phyloP scores from a whole-genome alignment of 306 rosid species.

The Neltuma alba region DNA sequence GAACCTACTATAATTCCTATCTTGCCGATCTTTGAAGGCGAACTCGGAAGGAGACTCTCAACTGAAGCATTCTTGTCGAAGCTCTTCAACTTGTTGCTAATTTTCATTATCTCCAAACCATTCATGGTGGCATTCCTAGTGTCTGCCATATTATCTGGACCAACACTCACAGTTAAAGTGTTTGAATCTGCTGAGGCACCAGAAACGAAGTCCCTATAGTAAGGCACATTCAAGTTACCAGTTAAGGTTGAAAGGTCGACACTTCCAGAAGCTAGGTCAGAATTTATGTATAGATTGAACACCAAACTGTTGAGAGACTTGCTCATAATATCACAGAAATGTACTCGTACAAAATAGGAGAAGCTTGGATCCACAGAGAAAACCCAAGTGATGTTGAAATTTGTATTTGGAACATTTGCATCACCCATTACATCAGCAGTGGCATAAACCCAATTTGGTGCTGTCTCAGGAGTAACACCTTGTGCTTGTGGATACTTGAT shows the following conservation, averaged over 20 bases:
- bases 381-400: no score
- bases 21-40: conserved; percentile 49
- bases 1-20: conserved; percentile 53
- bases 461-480: no score
- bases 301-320: no score
- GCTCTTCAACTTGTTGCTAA: conserved; percentile 70
- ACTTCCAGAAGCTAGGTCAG: conserved; percentile 62
- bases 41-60: no score
- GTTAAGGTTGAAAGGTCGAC: conserved; percentile 75
- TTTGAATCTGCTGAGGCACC: conserved; percentile 49
- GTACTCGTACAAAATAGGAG: no score
- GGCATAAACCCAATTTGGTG: no score
- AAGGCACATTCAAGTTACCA: conserved; percentile 66
- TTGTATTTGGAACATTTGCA: no score
- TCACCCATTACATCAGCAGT: no score
- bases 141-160: conserved; percentile 82
- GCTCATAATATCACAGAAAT: no score
- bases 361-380: no score
- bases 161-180: conserved; percentile 83
- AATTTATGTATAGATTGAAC: conserved; percentile 69
- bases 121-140: conserved; percentile 68
- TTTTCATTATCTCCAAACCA: conserved; percentile 82
- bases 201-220: conserved; percentile 71
- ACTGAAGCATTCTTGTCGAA: conserved; percentile 68
- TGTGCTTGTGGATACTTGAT: no score